phyloP scores from a whole-genome alignment of 148 eudicot species.

The Vaccinium vitisidaea region DNA sequence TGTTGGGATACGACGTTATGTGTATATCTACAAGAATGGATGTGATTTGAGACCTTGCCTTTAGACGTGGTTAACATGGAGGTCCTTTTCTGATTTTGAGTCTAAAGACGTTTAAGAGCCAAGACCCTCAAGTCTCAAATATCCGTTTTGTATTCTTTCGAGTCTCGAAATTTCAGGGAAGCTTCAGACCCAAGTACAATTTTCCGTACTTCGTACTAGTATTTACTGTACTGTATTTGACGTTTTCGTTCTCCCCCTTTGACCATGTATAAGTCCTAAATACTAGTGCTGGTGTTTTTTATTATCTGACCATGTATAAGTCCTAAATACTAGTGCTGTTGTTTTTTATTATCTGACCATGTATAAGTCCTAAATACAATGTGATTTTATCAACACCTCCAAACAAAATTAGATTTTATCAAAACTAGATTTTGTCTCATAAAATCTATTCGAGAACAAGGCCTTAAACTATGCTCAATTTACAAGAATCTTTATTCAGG shows the following conservation, averaged over 20 bases:
- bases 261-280: not conserved
- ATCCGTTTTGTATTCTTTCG: not conserved
- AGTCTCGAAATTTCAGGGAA: not conserved
- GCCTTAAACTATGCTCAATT: too few relatives aligned
- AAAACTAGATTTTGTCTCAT: too few relatives aligned
- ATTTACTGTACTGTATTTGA: not conserved
- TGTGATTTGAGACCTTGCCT: not conserved
- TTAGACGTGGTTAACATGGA: not conserved
- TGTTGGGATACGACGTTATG: not conserved
- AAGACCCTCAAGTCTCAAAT: not conserved
- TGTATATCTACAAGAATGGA: not conserved
- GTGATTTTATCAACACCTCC: too few relatives aligned
- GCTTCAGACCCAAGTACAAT: not conserved
- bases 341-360: too few relatives aligned
- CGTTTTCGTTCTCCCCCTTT: not conserved
- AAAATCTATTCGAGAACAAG: too few relatives aligned
- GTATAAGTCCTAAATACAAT: too few relatives aligned
- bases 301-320: too few relatives aligned
- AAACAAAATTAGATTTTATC: too few relatives aligned
- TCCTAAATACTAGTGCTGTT: too few relatives aligned
- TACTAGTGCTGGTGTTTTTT: not conserved
- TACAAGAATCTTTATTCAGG: too few relatives aligned
- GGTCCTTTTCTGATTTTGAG: not conserved
- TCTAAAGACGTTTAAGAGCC: not conserved
- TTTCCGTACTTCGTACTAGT: not conserved